Evolutionary conservation across 305 asterid species (phyloP).

Genomic region (Fraxinus xanthoxyloides): DNA sequence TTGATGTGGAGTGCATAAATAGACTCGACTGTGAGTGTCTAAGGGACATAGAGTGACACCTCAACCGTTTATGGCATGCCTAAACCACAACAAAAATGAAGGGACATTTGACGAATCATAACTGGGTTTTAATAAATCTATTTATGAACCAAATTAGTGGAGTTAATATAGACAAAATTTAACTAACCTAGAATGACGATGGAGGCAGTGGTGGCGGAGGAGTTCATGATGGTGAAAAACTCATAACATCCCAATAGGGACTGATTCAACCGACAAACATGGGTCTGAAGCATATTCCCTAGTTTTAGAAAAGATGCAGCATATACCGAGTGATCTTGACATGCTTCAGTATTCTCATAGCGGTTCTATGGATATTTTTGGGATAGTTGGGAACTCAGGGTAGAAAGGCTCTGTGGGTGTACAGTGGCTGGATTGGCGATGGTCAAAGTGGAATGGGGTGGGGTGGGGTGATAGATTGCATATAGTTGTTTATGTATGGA

Average conservation of each 20-base stretch:
- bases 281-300: conserved; percentile 22
- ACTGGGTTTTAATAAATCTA: conserved; percentile 37
- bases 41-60: no score
- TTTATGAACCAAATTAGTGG: background rate
- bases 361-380: background rate
- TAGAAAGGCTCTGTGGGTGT: background rate
- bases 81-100: conserved; percentile 33
- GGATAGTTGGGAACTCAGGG: background rate
- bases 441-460: no score
- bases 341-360: conserved; percentile 64
- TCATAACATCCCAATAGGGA: conserved; percentile 61
- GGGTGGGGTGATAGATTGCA: no score
- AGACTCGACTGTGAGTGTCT: no score
- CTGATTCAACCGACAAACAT: conserved; percentile 52
- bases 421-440: background rate
- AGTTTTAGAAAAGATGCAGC: no score
- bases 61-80: no score
- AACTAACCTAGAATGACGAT: conserved; percentile 38
- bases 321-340: conserved; percentile 40
- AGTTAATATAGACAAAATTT: background rate
- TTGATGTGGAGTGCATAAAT: no score
- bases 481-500: no score
- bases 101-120: conserved; percentile 2
- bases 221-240: conserved; percentile 40
- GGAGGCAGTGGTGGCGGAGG: conserved; percentile 25